phyloP scores from a whole-genome alignment of 2,329 filamentous ascomycete species.

The Pestalotiopsis sp. region DNA sequence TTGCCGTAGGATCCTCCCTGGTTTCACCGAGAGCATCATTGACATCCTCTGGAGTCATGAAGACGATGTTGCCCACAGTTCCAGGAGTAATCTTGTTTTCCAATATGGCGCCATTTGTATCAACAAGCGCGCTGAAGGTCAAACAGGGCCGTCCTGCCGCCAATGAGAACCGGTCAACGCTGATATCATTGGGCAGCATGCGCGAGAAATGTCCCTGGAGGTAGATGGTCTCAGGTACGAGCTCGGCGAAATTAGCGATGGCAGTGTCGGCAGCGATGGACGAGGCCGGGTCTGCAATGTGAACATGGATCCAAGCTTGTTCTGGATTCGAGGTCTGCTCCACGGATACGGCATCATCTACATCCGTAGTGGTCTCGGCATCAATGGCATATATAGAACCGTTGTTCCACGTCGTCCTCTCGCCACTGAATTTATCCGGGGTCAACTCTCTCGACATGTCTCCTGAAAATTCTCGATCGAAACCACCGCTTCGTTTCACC shows the following conservation, averaged over 20 bases:
- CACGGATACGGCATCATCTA: slow-evolving; percentile 80
- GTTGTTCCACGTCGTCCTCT: slow-evolving; percentile 62
- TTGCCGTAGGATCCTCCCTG: slow-evolving; percentile 27
- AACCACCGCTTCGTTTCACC: slow-evolving; percentile 44
- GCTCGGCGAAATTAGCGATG: slow-evolving; percentile 62
- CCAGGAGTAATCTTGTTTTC: slow-evolving; percentile 58
- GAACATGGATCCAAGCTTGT: slow-evolving; percentile 76
- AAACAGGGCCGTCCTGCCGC: slow-evolving; percentile 53
- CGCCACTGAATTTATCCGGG: slow-evolving; percentile 46
- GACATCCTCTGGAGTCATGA: slow-evolving; percentile 56
- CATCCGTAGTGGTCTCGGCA: slow-evolving; percentile 64
- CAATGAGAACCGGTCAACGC: slow-evolving; percentile 58
- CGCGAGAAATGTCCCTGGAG: slow-evolving; percentile 58
- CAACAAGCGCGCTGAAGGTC: slow-evolving; percentile 64
- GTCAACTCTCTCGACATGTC: slow-evolving; percentile 36
- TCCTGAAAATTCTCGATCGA: slow-evolving; percentile 38
- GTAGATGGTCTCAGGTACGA: slow-evolving; percentile 62
- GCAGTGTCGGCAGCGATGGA: slow-evolving; percentile 62
- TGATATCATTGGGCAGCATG: slow-evolving; percentile 58
- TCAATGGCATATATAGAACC: slow-evolving; percentile 75
- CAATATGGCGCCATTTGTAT: slow-evolving; percentile 53
- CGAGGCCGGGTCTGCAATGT: slow-evolving; percentile 79
- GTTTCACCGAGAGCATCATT: slow-evolving; percentile 43
- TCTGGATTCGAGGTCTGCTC: slow-evolving; percentile 55
- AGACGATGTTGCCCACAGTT: slow-evolving; percentile 56